Evolutionary conservation across 805 yeast genomes (phyloP), one percentile per base, ranked within the genome.

Genomic region (Nakazawaea wickerhamii): DNA sequence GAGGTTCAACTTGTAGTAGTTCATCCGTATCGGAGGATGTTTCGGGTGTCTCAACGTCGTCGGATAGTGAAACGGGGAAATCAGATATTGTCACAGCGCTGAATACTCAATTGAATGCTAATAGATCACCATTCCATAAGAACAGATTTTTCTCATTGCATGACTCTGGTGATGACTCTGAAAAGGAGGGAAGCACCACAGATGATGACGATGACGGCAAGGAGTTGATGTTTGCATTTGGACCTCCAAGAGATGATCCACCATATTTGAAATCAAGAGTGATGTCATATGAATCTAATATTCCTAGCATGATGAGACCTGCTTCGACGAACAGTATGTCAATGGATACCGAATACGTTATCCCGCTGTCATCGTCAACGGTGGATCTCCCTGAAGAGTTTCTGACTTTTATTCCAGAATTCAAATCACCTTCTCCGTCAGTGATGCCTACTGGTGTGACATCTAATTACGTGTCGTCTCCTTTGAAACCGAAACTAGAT

Each of bases 181-280:
- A 36, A 20, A 43, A 41, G 10, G 38, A 34, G 4, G 46, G 42
- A 25, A 43, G 44, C 10, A 31, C 13, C 15, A 19, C 14, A 35
- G 71, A 62, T 5, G 62, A 62, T 25, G 73, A 67, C 15, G 65
- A 57, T 26, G 74, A 66, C 37, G 64, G 50, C 14, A 73, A 66
- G 1, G 67, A 71, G 47, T 54, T 71, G 43, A 70, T 75, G 1
- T 56, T 72, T 30, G 71, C 69, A 21, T 68, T 72, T 48, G 52
- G 68, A 2, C 67, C 73, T 3, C 67, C 68, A 47, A 58, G 67
- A 7, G 58, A 61, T 0, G 65, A 64, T 1, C 52, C 65, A 21
- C 71, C 73, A 1, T 61, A 60, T 17, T 58, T 64, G 35, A 52
- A 54, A 36, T 58, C 60, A 21, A 50, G 74, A 21, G 67, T 72